Evolutionary conservation across 352 stramenopile genomes (phyloP).

Genomic region (Globisporangium spiculum): DNA sequence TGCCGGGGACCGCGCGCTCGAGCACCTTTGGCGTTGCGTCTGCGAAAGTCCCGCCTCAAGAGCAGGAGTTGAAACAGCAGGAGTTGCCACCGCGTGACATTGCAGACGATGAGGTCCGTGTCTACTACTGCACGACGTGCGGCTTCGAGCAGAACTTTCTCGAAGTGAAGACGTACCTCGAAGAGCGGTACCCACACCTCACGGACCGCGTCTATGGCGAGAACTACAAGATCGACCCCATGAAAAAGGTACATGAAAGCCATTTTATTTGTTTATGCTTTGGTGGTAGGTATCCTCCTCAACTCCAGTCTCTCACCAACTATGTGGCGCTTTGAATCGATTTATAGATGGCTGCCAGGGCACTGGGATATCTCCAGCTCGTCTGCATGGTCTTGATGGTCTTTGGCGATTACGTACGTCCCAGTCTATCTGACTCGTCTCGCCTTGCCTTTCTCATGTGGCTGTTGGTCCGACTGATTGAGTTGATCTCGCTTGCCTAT

Average conservation of each 20-base stretch:
- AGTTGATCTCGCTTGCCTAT: background rate
- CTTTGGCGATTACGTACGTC: slow-evolving; percentile 59
- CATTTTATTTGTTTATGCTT: background rate
- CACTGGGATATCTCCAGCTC: slow-evolving; percentile 47
- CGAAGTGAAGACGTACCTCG: slow-evolving; percentile 63
- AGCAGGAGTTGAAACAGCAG: slow-evolving; percentile 20
- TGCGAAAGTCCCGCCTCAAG: background rate
- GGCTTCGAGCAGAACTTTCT: slow-evolving; percentile 80
- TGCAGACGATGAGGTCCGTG: slow-evolving; percentile 58
- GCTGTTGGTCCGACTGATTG: background rate
- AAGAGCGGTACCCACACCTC: slow-evolving; percentile 74
- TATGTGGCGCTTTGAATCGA: background rate
- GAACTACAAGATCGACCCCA: slow-evolving; percentile 59
- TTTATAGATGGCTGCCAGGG: slow-evolving; percentile 36
- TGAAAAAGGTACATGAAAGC: slow-evolving; percentile 30
- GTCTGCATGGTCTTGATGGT: slow-evolving; percentile 58
- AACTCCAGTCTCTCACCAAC: background rate
- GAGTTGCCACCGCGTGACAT: slow-evolving; percentile 23
- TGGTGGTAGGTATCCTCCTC: background rate
- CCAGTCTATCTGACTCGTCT: background rate
- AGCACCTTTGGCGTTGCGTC: background rate
- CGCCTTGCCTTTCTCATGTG: background rate
- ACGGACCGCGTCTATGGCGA: slow-evolving; percentile 55
- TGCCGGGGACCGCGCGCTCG: slow-evolving; percentile 15
- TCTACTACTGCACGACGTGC: slow-evolving; percentile 72